These are phyloP conservation scores for Knufia petricola DNA, from an alignment of 2,329 filamentous ascomycete genomes.

Conservation along the genomic window DNA sequence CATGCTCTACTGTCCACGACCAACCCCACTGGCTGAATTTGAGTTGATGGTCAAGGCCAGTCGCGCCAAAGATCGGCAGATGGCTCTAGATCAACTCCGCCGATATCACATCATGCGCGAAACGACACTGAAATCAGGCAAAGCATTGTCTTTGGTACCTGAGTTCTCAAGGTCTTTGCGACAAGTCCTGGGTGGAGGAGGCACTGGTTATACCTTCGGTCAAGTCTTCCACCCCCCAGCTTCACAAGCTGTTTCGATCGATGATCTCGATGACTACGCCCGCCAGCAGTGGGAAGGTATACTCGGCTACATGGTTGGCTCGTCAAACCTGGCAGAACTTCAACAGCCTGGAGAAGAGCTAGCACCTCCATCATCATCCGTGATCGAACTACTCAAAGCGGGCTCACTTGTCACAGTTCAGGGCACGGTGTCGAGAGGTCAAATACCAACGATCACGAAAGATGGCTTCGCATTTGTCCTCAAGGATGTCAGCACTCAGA, in stretches of 20 bases:
- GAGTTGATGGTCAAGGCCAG: constrained; percentile 75
- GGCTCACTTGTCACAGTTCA: constrained; percentile 66
- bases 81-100: constrained; percentile 70
- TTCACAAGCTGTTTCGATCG: constrained; percentile 54
- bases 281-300: constrained; percentile 91
- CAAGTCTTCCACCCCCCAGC: constrained; percentile 62
- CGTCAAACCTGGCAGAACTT: constrained; percentile 10
- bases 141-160: constrained; percentile 65
- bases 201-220: constrained; percentile 74
- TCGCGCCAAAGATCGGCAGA: constrained; percentile 63
- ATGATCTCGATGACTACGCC: constrained; percentile 75
- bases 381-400: constrained; percentile 71
- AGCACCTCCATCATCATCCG: constrained; percentile 56
- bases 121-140: constrained; percentile 49
- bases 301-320: constrained; percentile 80
- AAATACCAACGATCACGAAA: constrained; percentile 68
- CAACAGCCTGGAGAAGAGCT: constrained; percentile 9
- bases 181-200: constrained; percentile 77
- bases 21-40: constrained; percentile 69
- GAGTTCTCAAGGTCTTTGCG: constrained; percentile 78
- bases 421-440: constrained; percentile 28
- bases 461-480: constrained; percentile 89
- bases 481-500: constrained; percentile 90
- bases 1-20: constrained; percentile 78
- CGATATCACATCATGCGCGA: constrained; percentile 77